Evolutionary conservation across 1,139 yeast genomes (phyloP).

Genomic region (Candida neerlandica): DNA sequence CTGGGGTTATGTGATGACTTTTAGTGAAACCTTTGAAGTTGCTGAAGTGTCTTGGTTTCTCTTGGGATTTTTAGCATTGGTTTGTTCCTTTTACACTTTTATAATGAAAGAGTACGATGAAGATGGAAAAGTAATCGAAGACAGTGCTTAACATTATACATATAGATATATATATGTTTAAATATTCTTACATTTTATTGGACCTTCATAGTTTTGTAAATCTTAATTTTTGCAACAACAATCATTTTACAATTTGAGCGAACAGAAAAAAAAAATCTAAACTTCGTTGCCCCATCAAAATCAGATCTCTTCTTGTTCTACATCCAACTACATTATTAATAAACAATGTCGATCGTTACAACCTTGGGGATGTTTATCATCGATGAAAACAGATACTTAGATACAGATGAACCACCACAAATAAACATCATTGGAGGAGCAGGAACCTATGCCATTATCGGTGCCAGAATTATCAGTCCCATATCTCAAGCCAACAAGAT

Average conservation of each 20-base stretch:
- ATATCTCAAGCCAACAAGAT: conserved; percentile 37
- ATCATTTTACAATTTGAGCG: not conserved
- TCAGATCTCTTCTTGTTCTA: not conserved
- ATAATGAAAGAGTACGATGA: conserved; percentile 36
- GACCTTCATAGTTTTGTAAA: not conserved
- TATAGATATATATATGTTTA: not conserved
- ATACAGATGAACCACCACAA: conserved; percentile 42
- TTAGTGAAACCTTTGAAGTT: conserved; percentile 41
- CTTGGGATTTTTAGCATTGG: conserved; percentile 37
- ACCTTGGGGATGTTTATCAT: conserved; percentile 89
- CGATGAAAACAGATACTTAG: conserved; percentile 76
- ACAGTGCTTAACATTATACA: not conserved
- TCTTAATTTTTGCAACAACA: not conserved
- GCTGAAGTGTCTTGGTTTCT: conserved; percentile 58
- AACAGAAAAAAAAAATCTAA: not conserved
- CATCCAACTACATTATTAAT: not conserved
- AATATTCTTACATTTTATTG: not conserved
- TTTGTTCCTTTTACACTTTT: conserved; percentile 34
- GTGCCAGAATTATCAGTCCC: conserved; percentile 60
- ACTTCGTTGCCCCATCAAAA: not conserved
- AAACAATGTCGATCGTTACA: conserved; percentile 37
- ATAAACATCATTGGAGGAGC: conserved; percentile 82
- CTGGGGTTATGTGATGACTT: conserved; percentile 61
- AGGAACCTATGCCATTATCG: conserved; percentile 81
- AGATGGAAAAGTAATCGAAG: conserved; percentile 10